These are phyloP conservation scores for Pisolithus orientalis DNA, from an alignment of 768 basidiomycete species.

Conservation along the genomic window DNA sequence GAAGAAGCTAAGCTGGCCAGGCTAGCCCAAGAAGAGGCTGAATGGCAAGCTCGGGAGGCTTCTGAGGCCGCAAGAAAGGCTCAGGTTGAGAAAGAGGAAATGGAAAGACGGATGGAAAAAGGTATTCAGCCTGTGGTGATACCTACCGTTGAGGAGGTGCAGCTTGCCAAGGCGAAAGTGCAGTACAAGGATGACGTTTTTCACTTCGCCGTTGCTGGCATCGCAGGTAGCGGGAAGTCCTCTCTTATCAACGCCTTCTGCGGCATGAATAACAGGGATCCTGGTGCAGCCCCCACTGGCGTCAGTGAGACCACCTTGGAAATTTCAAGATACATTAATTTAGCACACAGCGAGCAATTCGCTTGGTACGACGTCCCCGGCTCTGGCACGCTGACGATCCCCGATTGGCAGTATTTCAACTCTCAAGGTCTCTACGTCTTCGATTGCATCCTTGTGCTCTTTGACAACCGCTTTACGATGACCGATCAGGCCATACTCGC, in stretches of 20 bases:
- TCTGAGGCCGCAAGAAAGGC: slow-evolving; percentile 1
- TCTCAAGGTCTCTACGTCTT: slow-evolving; percentile 31
- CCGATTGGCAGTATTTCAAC: slow-evolving; percentile 33
- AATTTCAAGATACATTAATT: slow-evolving; percentile 20
- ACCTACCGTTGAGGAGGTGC: slow-evolving; percentile 16
- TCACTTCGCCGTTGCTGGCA: slow-evolving; percentile 30
- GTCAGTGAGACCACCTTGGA: slow-evolving; percentile 24
- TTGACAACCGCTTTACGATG: slow-evolving; percentile 28
- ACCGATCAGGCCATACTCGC: slow-evolving; percentile 29
- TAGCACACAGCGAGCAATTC: slow-evolving; percentile 12
- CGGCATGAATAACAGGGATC: slow-evolving; percentile 17
- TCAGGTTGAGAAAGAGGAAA: slow-evolving; percentile 6
- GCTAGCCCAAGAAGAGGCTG: background rate
- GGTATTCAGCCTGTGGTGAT: slow-evolving; percentile 22
- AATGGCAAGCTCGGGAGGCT: background rate
- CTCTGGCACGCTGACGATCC: slow-evolving; percentile 27
- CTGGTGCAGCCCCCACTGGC: slow-evolving; percentile 22
- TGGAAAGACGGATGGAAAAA: slow-evolving; percentile 13
- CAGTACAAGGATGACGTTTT: slow-evolving; percentile 21
- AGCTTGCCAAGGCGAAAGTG: slow-evolving; percentile 8
- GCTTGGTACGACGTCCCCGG: slow-evolving; percentile 33
- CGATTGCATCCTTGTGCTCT: slow-evolving; percentile 28
- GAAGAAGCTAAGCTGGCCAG: background rate
- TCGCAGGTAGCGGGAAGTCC: slow-evolving; percentile 25
- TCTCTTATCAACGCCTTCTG: slow-evolving; percentile 24